Evolutionary conservation across 257 asterid species (phyloP).

Genomic region (Solanum rostratum): DNA sequence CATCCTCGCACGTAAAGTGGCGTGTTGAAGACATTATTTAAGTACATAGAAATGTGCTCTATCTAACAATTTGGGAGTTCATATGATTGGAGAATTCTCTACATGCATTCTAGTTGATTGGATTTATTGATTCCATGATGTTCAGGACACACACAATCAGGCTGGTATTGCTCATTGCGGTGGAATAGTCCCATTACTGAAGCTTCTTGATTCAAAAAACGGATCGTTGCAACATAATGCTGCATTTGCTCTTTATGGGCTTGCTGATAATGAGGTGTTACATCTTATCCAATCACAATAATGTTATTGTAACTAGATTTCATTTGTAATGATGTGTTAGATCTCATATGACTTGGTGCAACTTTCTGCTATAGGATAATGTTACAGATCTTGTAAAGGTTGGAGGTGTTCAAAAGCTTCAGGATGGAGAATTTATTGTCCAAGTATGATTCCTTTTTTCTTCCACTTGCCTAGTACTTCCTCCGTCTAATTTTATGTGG

Average conservation of each 20-base stretch:
- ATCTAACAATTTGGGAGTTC: not conserved
- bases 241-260: slow-evolving; percentile 99
- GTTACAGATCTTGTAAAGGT: slow-evolving; percentile 86
- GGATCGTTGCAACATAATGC: slow-evolving; percentile 96
- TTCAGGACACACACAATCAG: slow-evolving; percentile 90
- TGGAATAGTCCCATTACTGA: slow-evolving; percentile 69
- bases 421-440: slow-evolving; percentile 95
- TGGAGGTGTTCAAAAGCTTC: slow-evolving; percentile 94
- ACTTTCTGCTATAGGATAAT: slow-evolving; percentile 59
- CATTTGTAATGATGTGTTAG: not conserved
- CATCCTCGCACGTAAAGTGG: not conserved
- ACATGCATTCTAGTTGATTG: not conserved
- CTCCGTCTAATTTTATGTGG: too few relatives aligned
- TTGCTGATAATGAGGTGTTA: slow-evolving; percentile 92
- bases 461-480: not conserved
- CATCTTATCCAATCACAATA: not conserved
- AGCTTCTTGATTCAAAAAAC: slow-evolving; percentile 90
- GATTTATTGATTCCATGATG: not conserved
- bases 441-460: slow-evolving; percentile 39
- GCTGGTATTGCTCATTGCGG: slow-evolving; percentile 98
- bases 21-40: not conserved
- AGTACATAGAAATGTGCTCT: not conserved
- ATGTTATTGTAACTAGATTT: not conserved
- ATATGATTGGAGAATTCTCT: not conserved
- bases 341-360: not conserved